Conservation (phyloP, 2,329 filamentous ascomycete genomes). For the Cladosporium sp. region DNA sequence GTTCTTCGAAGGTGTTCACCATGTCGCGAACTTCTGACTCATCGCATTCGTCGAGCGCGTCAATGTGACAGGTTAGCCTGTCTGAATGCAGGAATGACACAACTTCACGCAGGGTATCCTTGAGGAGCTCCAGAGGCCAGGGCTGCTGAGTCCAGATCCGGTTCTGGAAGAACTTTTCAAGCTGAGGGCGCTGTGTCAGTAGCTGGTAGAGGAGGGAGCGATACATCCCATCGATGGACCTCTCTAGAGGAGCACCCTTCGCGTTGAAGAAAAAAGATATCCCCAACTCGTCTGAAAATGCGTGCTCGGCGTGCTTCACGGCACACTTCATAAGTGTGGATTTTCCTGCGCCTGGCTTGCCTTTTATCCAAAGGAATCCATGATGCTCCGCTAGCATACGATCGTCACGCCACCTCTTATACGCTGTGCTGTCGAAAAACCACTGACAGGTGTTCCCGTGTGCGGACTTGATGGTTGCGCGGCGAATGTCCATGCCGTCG, state of each 20-base stretch:
- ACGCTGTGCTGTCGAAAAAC: not conserved
- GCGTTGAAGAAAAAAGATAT: slow-evolving; percentile 45
- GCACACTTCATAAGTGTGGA: slow-evolving; percentile 16
- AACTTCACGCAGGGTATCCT: too few species aligned
- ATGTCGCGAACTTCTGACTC: too few species aligned
- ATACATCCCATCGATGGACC: slow-evolving; percentile 44
- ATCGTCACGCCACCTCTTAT: slow-evolving; percentile 2
- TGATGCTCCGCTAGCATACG: not conserved
- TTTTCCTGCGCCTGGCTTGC: slow-evolving; percentile 17
- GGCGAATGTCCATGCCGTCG: not conserved
- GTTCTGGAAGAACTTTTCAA: too few species aligned
- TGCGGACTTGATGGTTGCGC: not conserved
- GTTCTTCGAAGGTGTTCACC: too few species aligned
- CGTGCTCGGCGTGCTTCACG: not conserved
- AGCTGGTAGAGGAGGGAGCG: slow-evolving; percentile 47
- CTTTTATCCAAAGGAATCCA: slow-evolving; percentile 17
- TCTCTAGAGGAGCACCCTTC: slow-evolving; percentile 39
- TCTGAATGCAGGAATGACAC: not conserved
- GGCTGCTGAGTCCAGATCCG: too few species aligned
- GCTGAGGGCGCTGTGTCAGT: slow-evolving; percentile 21
- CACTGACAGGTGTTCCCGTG: not conserved
- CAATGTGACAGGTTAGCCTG: not conserved
- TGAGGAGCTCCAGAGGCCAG: too few species aligned
- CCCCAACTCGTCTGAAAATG: not conserved
- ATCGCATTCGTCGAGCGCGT: not conserved